Base-by-base conservation (phyloP, 108 stramenopile genomes). In the Cyclotella cryptica region DNA sequence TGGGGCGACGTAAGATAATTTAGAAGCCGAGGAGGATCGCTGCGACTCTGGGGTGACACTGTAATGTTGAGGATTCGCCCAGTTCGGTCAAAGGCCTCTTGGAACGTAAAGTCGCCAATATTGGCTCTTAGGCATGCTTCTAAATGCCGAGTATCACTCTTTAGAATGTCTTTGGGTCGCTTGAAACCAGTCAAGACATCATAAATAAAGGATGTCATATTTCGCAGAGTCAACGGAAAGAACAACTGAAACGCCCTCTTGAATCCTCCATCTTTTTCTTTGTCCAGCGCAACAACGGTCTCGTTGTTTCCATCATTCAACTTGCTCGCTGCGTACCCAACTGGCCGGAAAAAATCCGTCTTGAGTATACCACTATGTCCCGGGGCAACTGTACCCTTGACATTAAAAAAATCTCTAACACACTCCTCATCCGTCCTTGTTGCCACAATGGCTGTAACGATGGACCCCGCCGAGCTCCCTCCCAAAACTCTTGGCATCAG, bases 1-100 rank as follows among this genome's bases (percentile, higher is more conserved):
- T 99, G 97, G 29, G 99, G 99, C 12, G 98, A 95, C 39, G 98
- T 99, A 47, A 99, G 88, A 83, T 99, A 98, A 79, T 99, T 99
- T 26, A 99, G 87, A 43, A 99, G 77, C 21, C 97, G 81, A 21
- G 98, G 97, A 17, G 93, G 93, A 75, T 96, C 96, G 67, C 84
- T 87, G n/a, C 84, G 84, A 84, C 97, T 98, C 75, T 88, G 84
- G 19, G 99, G 98, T 0, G 96, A 93, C 10, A 98, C 99, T 39
- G 93, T 97, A 57, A 99, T 98, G 89, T 99, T 99, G 53, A 98
- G 83, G 76, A 99, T 98, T 10, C 99, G 86, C 19, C 98, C 98
- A 39, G 99, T 99, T 51, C 98, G 84, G 82, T 98, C 98, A 77
- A 98, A 99, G 0, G 98, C 99, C 87, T 99, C 97, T 78, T 97